phyloP scores from a whole-genome alignment of 345 rosid species.

The Litchi chinensis region DNA sequence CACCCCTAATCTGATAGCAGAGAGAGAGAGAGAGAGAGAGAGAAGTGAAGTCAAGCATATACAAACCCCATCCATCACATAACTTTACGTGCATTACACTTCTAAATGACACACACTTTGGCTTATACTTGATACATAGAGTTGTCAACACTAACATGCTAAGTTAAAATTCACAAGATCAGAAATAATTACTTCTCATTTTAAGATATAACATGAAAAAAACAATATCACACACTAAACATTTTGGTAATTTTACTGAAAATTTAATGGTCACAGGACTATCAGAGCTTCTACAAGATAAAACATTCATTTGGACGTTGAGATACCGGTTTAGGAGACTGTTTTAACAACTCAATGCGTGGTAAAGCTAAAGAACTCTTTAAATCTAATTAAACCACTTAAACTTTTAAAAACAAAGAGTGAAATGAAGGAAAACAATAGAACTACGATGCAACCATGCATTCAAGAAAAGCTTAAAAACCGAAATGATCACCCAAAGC shows the following conservation, averaged over 20 bases:
- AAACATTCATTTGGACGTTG: neutral
- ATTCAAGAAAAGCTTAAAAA: conserved; percentile 1
- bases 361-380: neutral
- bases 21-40: neutral
- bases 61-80: neutral
- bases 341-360: too few species aligned
- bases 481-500: neutral
- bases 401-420: neutral
- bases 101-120: conserved; percentile 17
- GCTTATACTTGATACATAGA: neutral
- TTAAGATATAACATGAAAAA: neutral
- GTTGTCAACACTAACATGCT: conserved; percentile 1
- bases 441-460: neutral
- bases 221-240: neutral
- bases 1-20: neutral
- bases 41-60: neutral
- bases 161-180: neutral
- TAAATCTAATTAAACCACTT: neutral
- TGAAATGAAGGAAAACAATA: neutral
- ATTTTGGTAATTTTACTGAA: neutral
- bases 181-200: neutral
- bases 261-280: neutral
- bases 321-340: neutral
- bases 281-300: neutral
- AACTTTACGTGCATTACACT: conserved; percentile 17